Evolutionary conservation across 208 protist genomes (phyloP).

Genomic region (Cochliopodium minus): DNA sequence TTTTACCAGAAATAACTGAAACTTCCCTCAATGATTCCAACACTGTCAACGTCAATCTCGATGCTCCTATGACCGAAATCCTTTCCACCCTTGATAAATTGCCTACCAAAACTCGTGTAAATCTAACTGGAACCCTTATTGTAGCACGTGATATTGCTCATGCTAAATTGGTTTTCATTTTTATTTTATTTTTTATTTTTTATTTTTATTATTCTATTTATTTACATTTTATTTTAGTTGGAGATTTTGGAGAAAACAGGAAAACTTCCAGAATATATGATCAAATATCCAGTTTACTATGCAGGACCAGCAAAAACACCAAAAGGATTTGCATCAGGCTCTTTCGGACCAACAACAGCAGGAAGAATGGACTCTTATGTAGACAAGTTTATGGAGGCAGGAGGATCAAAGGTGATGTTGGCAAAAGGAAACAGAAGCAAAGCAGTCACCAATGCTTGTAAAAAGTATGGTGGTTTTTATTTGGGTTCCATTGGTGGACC

Average conservation of each 20-base stretch:
- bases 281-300: constrained; percentile 85
- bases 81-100: constrained; percentile 50
- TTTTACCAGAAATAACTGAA: constrained; percentile 64
- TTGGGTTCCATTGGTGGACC: constrained; percentile 84
- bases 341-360: constrained; percentile 85
- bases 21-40: constrained; percentile 42
- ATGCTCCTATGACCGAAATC: constrained; percentile 65
- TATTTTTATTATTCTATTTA: constrained; percentile 1
- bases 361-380: constrained; percentile 86
- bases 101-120: constrained; percentile 70
- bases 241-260: constrained; percentile 52
- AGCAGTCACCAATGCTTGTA: constrained; percentile 67
- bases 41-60: constrained; percentile 68
- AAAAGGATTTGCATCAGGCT: constrained; percentile 67
- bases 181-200: not conserved
- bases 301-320: constrained; percentile 90
- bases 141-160: constrained; percentile 91
- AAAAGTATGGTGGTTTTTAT: constrained; percentile 85
- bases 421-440: constrained; percentile 85
- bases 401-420: constrained; percentile 69
- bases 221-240: no score
- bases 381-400: constrained; percentile 63
- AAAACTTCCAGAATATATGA: constrained; percentile 74
- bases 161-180: constrained; percentile 66
- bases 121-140: constrained; percentile 76